Base-by-base conservation (phyloP, 305 asterid species). In the Fraxinus greggii region DNA sequence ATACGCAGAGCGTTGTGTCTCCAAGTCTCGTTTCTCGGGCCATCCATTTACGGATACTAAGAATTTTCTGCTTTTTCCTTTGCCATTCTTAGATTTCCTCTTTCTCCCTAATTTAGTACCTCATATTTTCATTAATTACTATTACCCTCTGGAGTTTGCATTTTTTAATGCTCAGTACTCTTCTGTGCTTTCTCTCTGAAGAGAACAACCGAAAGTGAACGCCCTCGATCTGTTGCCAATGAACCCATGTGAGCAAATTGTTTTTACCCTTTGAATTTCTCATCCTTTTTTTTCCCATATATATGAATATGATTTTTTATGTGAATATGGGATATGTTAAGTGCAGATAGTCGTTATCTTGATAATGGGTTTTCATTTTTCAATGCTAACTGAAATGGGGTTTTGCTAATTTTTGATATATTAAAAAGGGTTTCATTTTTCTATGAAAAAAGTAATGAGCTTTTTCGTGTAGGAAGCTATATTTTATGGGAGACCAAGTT, bases 31-130 rank as follows among this genome's bases (percentile, higher is more conserved):
- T 91, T 88, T 83, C 89, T 88, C 89, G 93, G 89, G 92, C 96
- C 94, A 88, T 80, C 88, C 85, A 59, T 83, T 88, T 93, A 86
- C 97, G 92, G 89, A 84, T 90, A 86, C 91, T 93, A 89, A 91
- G 90, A 88, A 82, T 56, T 81, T 80, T 88, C 80, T 82, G 84
- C 83, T 65, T 59, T 77, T 88, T 54, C 26, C 48, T 2, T 78
- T 82, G 75, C 36, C 17, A 72, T 48, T 77, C 48, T 42, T 61
- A 36, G 23, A 67, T 24, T 79, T 81, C 26, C 32, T 77, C 19
- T 67, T 36, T 38, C 83, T 80, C 78, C 51, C 80, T 88, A 80
- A 70, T 83, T 81, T 81, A 65, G 31, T 83, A 89, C 83, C 82
- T 63, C 74, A 33, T 23, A 80, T 87, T 87, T 77, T 83, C 81